Base-by-base conservation (phyloP, 495 filamentous ascomycete genomes). In the Apodospora peruviana region DNA sequence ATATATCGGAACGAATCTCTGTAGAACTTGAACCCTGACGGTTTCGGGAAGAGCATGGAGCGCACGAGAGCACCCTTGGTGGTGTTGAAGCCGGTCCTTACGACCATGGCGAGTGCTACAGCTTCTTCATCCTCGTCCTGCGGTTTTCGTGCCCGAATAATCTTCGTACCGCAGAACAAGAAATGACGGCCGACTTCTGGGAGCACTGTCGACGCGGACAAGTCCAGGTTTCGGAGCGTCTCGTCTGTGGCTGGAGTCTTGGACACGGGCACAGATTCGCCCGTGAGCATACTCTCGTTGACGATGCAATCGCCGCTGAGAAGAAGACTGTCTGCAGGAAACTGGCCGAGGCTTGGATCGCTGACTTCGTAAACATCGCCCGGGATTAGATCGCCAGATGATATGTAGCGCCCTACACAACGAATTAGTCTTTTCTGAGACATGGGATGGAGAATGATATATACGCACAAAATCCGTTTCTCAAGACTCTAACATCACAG, bases 211-310 rank as follows among this genome's bases (percentile, higher is more conserved):
- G 88, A 82, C 14, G 89, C 85, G 50, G 76, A 79, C 21, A 95
- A 72, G 57, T 95, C 80, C 44, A 99, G 72, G 40, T 76, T 68
- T 12, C 71, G 71, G 7, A 99, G 77, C 10, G 89, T 81, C 52
- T 90, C 85, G 58, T 96, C 82, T n/a, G 82, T 91, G 5, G 87
- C 80, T 4, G 94, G 90, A 4, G 76, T 78, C 64, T 99, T 99
- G 9, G 91, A 95, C 3, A 97, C 91, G 5, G 94, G 94, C 22
- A 99, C 88, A 43, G 94, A 97, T 74, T 99, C 94, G 38, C 90
- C 91, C 34, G 94, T 99, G 24, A 99, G 81, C 94, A 99, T 99
- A 73, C 91, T 96, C 66, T 99, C 94, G 63, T 99, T 99, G 51
- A 99, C 90, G 53, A 99, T 97, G 65, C 90, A 95, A 65, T 99